Percentiles rank a stretch among this genome's conserved stretches.
phyloP scores from a whole-genome alignment of 352 stramenopile species.

The Pythium myriotylum region DNA sequence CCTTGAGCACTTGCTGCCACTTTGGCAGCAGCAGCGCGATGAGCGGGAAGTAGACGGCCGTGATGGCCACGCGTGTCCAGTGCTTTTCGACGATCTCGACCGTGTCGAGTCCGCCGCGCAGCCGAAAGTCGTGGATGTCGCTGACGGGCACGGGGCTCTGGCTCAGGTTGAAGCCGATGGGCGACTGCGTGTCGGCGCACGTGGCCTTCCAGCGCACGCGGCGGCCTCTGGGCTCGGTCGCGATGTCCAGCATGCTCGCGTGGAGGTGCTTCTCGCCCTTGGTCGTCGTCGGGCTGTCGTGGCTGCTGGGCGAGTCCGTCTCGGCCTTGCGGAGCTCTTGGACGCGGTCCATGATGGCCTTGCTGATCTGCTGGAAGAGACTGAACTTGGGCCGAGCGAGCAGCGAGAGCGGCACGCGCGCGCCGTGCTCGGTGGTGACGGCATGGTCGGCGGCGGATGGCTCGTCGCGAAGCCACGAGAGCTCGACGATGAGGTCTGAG shows the following conservation, averaged over 20 bases:
- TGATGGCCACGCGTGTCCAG: slow-evolving; percentile 75
- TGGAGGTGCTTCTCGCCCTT: slow-evolving; percentile 58
- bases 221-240: slow-evolving; percentile 12
- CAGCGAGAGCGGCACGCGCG: slow-evolving; percentile 48
- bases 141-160: slow-evolving; percentile 58
- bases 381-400: slow-evolving; percentile 89
- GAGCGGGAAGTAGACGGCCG: slow-evolving; percentile 95
- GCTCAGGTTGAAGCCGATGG: slow-evolving; percentile 76
- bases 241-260: slow-evolving; percentile 68
- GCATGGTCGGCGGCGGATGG: neutral
- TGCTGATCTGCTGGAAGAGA: slow-evolving; percentile 81
- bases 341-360: slow-evolving; percentile 70
- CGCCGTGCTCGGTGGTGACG: slow-evolving; percentile 15
- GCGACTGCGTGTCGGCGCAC: slow-evolving; percentile 66
- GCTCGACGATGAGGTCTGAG: slow-evolving; percentile 94
- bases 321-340: slow-evolving; percentile 42
- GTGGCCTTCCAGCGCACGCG: slow-evolving; percentile 56
- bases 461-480: slow-evolving; percentile 71
- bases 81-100: slow-evolving; percentile 60
- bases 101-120: slow-evolving; percentile 60
- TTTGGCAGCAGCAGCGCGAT: slow-evolving; percentile 93
- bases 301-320: slow-evolving; percentile 13
- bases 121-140: slow-evolving; percentile 63
- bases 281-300: slow-evolving; percentile 41
- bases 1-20: slow-evolving; percentile 85